Percentiles rank a stretch among this genome's conserved stretches.
These are phyloP conservation scores for Aspergillus hiratsukae DNA, from an alignment of 2,329 filamentous ascomycete species.

Conservation along the genomic window DNA sequence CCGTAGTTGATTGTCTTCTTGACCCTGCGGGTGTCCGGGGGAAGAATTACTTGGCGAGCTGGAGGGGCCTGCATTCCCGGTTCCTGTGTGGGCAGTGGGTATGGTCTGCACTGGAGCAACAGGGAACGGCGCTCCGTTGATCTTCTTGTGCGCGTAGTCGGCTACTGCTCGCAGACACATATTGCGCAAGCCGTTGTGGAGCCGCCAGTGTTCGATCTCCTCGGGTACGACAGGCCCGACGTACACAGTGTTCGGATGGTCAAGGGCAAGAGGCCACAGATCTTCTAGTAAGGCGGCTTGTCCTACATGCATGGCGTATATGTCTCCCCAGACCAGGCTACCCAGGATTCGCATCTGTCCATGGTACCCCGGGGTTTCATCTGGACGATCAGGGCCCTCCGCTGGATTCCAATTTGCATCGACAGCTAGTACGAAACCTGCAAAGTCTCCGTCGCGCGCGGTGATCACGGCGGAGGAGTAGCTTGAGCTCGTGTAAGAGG, in stretches of 20 bases:
- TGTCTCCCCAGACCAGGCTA: slow-evolving; percentile 27
- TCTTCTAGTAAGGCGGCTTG: slow-evolving; percentile 15
- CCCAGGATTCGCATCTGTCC: slow-evolving; percentile 27
- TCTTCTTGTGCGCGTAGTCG: slow-evolving; percentile 4
- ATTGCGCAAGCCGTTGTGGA: slow-evolving; percentile 7
- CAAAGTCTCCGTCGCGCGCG: slow-evolving; percentile 15
- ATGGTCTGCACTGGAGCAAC: background rate
- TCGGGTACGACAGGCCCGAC: slow-evolving; percentile 17
- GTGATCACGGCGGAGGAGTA: slow-evolving; percentile 5
- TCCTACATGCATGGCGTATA: slow-evolving; percentile 17
- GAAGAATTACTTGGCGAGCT: background rate
- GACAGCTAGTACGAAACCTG: slow-evolving; percentile 20
- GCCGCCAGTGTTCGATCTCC: slow-evolving; percentile 8
- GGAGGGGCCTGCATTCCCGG: background rate
- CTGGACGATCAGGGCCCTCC: slow-evolving; percentile 6
- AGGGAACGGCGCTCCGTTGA: background rate
- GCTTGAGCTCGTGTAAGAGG: slow-evolving; percentile 12
- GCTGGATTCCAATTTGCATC: slow-evolving; percentile 18
- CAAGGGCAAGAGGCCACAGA: slow-evolving; percentile 25
- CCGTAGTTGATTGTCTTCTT: background rate
- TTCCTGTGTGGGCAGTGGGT: background rate
- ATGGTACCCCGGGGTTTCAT: slow-evolving; percentile 17
- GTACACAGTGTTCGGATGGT: slow-evolving; percentile 26
- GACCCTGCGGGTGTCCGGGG: background rate
- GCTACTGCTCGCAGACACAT: slow-evolving; percentile 3